phyloP scores from a whole-genome alignment of 169 alveolate genomes.

The Plasmodium malariae region DNA sequence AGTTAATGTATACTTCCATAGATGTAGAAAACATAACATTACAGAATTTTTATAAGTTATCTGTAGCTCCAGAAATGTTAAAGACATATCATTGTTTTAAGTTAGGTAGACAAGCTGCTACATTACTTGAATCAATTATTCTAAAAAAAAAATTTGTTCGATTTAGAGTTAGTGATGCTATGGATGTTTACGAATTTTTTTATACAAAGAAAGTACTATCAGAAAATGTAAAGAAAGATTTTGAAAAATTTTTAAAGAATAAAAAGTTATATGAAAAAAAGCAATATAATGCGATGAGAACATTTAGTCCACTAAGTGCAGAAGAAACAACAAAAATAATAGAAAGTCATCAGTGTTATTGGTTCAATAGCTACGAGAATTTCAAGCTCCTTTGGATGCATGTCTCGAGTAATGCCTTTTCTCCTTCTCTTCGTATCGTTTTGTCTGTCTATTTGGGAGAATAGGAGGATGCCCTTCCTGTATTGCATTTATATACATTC shows the following conservation, averaged over 20 bases:
- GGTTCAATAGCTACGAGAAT: slow-evolving; percentile 57
- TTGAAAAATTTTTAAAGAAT: slow-evolving; percentile 13
- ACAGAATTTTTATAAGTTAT: slow-evolving; percentile 19
- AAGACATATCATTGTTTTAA: slow-evolving; percentile 55
- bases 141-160: slow-evolving; percentile 50
- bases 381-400: slow-evolving; percentile 61
- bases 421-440: no score
- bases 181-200: slow-evolving; percentile 68
- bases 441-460: no score
- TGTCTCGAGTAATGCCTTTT: slow-evolving; percentile 63
- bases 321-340: slow-evolving; percentile 25
- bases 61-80: slow-evolving; percentile 56
- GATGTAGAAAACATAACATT: slow-evolving; percentile 7
- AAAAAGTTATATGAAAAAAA: slow-evolving; percentile 10
- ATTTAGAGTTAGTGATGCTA: slow-evolving; percentile 43
- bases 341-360: slow-evolving; percentile 27
- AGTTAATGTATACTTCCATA: slow-evolving; percentile 5
- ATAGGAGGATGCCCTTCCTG: no score
- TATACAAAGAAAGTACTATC: slow-evolving; percentile 27
- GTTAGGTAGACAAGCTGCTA: slow-evolving; percentile 57
- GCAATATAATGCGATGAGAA: slow-evolving; percentile 2
- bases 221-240: neutral
- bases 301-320: slow-evolving; percentile 1
- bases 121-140: slow-evolving; percentile 47
- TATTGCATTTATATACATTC: no score